Evolutionary conservation across 2,329 filamentous ascomycete genomes (phyloP).

Genomic region (Colletotrichum echinochloae): DNA sequence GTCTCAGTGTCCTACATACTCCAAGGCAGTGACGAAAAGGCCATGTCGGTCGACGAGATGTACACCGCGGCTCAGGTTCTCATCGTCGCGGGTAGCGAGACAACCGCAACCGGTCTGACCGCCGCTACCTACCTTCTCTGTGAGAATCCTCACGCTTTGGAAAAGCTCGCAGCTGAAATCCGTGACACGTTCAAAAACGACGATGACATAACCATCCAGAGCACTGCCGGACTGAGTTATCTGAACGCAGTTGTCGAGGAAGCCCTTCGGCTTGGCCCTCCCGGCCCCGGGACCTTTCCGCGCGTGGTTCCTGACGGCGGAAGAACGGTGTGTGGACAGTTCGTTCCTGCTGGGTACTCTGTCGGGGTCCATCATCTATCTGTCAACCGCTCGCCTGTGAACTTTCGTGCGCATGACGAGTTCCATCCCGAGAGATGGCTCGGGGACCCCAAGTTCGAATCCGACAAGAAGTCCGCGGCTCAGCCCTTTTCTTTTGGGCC

Average conservation of each 20-base stretch:
- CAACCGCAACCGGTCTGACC: constrained; percentile 49
- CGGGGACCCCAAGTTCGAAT: constrained; percentile 25
- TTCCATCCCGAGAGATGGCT: constrained; percentile 36
- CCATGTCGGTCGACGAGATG: constrained; percentile 31
- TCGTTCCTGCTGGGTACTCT: constrained; percentile 52
- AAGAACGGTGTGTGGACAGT: constrained; percentile 47
- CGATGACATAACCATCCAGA: constrained; percentile 52
- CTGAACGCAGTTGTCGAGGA: constrained; percentile 57
- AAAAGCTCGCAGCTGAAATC: constrained; percentile 53
- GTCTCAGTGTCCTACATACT: constrained; percentile 29
- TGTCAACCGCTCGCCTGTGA: constrained; percentile 46
- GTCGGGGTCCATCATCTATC: constrained; percentile 45
- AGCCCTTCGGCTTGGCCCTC: constrained; percentile 55
- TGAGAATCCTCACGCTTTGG: constrained; percentile 46
- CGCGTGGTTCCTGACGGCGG: constrained; percentile 50
- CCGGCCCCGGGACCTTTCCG: constrained; percentile 44
- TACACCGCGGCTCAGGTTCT: constrained; percentile 35
- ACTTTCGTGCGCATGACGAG: constrained; percentile 24
- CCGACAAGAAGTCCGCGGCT: constrained; percentile 55
- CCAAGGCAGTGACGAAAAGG: constrained; percentile 29
- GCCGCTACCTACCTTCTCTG: constrained; percentile 47
- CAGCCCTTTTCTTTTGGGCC: constrained; percentile 63
- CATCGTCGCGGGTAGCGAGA: constrained; percentile 52
- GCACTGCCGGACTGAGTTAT: constrained; percentile 50
- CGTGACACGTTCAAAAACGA: constrained; percentile 49